Percentiles rank a stretch among this genome's conserved stretches.
phyloP scores from a whole-genome alignment of 768 basidiomycete species.

The Leccinum incarnatum region DNA sequence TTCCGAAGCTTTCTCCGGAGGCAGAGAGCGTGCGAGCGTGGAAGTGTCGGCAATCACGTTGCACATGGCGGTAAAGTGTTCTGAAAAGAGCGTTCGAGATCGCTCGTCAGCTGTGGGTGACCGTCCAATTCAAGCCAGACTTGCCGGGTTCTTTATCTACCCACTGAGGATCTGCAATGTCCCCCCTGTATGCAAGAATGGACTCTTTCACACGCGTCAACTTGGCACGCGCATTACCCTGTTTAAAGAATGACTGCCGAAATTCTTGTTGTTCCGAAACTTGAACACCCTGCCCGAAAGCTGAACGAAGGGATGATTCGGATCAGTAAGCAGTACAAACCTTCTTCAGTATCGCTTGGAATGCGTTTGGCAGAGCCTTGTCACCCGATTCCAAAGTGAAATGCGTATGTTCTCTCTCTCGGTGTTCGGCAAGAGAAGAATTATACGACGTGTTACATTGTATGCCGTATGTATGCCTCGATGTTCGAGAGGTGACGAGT shows the following conservation, averaged over 20 bases:
- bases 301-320: neutral
- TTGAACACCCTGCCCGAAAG: slow-evolving; percentile 6
- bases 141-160: slow-evolving; percentile 14
- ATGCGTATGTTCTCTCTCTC: slow-evolving; percentile 24
- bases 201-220: neutral
- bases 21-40: neutral
- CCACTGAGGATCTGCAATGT: slow-evolving; percentile 6
- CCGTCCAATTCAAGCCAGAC: neutral
- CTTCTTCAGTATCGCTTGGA: slow-evolving; percentile 36
- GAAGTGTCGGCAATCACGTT: slow-evolving; percentile 12
- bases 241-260: slow-evolving; percentile 4
- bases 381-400: slow-evolving; percentile 26
- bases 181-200: slow-evolving; percentile 20
- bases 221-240: neutral
- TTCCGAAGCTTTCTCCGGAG: neutral
- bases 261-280: slow-evolving; percentile 24
- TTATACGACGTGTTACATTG: slow-evolving; percentile 30
- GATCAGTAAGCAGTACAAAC: slow-evolving; percentile 9
- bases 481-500: slow-evolving; percentile 43
- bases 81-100: neutral
- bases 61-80: slow-evolving; percentile 14
- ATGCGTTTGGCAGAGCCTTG: slow-evolving; percentile 31
- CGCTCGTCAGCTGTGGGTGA: neutral
- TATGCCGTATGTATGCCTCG: slow-evolving; percentile 40
- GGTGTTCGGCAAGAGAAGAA: slow-evolving; percentile 35